Evolutionary conservation across 1,284 basidiomycete species (phyloP), one percentile per base, ranked within the genome.

Genomic region (Pyrrhoderma lamaoense): DNA sequence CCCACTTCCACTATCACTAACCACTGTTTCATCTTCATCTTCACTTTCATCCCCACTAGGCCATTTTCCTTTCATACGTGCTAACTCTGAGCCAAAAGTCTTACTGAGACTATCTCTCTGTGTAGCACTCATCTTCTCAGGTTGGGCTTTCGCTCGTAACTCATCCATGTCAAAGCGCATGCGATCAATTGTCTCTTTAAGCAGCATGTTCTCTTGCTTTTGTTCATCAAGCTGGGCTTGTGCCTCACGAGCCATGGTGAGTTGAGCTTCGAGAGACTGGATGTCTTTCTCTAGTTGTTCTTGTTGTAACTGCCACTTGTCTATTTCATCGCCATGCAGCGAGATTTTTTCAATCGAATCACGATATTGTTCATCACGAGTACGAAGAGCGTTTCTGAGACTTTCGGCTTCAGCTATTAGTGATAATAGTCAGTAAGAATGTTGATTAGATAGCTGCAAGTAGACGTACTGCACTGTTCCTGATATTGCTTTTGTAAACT

Each of bases 181-280:
- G 31, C 91, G 77, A 64, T 94, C 91, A 59, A 95, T 94, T 0
- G 92, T 94, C 71, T 95, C 92, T 64, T 93, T 93, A 56, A 94
- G 73, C 63, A 89, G 69, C 57, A 93, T 63, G 60, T 94, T 95
- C 72, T 94, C 90, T 61, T 90, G 87, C 68, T 93, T 93, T 69
- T 94, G 91, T 58, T 85, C 85, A 52, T 93, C 89, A 34, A 94
- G 75, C 54, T 82, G 76, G 0, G 70, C 73, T 50, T 88, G 81
- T 0, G 85, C 81, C 56, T 81, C 76, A 43, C 85, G 79, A 1
- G 89, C 86, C 16, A 77, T 59, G 1, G 62, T 64, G 2, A 94
- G 72, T 55, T 93, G 89, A 4, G 65, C 59, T 60, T 91, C 84
- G 22, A 93, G 75, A 8, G 74, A 65, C 5, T 69, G 65, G 48